Evolutionary conservation across 768 basidiomycete genomes (phyloP).

Genomic region (Coprinopsis sp.): DNA sequence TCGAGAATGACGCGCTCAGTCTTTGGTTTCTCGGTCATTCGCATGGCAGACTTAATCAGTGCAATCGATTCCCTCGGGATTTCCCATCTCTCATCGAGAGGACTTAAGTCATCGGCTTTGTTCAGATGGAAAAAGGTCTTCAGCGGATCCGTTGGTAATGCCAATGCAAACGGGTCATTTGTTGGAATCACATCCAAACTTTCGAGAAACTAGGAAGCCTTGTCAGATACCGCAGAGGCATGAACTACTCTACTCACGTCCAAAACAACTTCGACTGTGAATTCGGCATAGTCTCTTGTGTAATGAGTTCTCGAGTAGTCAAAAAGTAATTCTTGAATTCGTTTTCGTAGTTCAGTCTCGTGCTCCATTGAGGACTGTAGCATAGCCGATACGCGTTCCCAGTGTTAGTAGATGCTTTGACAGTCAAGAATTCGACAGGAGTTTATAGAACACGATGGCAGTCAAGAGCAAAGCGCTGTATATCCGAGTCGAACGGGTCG

Average conservation of each 20-base stretch:
- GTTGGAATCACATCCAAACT: neutral
- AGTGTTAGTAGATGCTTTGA: no score
- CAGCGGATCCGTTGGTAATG: neutral
- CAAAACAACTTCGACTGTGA: neutral
- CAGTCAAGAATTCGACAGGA: no score
- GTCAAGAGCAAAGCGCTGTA: no score
- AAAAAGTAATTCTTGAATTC: neutral
- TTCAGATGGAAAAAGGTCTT: neutral
- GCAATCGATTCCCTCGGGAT: neutral
- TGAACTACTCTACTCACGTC: neutral
- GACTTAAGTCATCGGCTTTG: neutral
- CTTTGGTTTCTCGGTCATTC: neutral
- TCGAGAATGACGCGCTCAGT: neutral
- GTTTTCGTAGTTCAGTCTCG: neutral
- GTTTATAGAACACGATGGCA: no score
- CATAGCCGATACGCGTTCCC: no score
- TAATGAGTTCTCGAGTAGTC: neutral
- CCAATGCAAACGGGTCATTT: conserved; percentile 1
- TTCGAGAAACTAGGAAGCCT: neutral
- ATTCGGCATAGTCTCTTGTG: neutral
- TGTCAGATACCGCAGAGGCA: neutral
- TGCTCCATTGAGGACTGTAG: no score
- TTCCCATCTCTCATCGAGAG: neutral
- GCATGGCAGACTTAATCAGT: neutral
- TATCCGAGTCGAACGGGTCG: no score